Conservation (phyloP, 352 stramenopile species). For the Phytophthora palmivora region DNA sequence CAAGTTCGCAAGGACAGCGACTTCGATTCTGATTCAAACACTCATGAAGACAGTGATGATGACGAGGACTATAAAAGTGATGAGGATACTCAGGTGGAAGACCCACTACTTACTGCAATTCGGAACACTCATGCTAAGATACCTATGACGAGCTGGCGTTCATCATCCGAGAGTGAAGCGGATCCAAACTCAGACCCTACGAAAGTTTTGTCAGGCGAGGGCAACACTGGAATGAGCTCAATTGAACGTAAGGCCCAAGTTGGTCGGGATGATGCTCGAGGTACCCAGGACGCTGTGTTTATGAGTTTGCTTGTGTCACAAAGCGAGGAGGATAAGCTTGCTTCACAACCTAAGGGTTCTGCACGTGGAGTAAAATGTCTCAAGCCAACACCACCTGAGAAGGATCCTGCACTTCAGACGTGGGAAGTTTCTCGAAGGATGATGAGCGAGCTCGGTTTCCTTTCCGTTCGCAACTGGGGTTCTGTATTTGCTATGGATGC, state of each 20-base stretch:
- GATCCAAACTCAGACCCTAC: conserved; percentile 24
- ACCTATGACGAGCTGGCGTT: conserved; percentile 79
- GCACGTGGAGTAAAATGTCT: conserved; percentile 31
- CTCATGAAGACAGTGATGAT: conserved; percentile 35
- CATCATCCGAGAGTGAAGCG: conserved; percentile 19
- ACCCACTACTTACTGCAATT: conserved; percentile 74
- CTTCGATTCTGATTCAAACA: conserved; percentile 32
- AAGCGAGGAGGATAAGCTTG: conserved; percentile 58
- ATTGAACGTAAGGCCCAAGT: conserved; percentile 70
- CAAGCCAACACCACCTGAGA: conserved; percentile 54
- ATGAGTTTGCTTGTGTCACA: conserved; percentile 67
- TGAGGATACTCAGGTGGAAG: conserved; percentile 34
- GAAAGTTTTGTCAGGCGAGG: conserved; percentile 63
- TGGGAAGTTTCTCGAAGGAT: conserved; percentile 83
- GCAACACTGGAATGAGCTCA: conserved; percentile 75
- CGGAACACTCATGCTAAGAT: conserved; percentile 64
- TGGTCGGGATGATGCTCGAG: conserved; percentile 57
- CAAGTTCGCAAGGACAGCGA: conserved; percentile 26
- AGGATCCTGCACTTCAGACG: conserved; percentile 65
- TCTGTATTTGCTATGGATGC: conserved; percentile 84
- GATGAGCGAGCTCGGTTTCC: conserved; percentile 85
- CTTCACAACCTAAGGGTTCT: conserved; percentile 30
- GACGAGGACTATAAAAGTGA: conserved; percentile 45
- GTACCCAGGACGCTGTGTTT: conserved; percentile 73
- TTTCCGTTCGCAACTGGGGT: conserved; percentile 87